phyloP scores from a whole-genome alignment of 805 yeast genomes.

The Grigorovia yakushimaensis region DNA sequence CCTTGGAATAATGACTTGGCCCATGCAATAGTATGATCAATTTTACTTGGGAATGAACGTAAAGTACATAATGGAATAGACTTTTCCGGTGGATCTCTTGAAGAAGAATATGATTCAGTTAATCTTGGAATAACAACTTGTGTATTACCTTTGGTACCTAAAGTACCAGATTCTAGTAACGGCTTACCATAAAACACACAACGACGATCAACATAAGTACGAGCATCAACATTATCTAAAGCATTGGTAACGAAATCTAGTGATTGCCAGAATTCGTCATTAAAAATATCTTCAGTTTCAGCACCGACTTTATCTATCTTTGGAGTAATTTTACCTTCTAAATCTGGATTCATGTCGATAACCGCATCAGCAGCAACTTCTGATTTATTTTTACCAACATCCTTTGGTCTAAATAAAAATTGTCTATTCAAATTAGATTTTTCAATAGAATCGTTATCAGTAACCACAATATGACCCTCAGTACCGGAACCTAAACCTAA shows the following conservation, averaged over 20 bases:
- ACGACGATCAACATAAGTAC: constrained; percentile 94
- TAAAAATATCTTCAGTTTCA: constrained; percentile 81
- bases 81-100: constrained; percentile 98
- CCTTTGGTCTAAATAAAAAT: constrained; percentile 86
- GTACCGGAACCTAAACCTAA: constrained; percentile 92
- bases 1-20: constrained; percentile 92
- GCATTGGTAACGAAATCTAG: constrained; percentile 94
- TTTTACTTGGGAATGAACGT: constrained; percentile 94
- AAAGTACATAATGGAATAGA: constrained; percentile 94
- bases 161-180: constrained; percentile 88
- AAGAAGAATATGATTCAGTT: constrained; percentile 92
- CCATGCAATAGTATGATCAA: constrained; percentile 99
- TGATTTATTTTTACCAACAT: constrained; percentile 86
- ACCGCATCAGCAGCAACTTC: constrained; percentile 87
- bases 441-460: constrained; percentile 89
- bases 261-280: constrained; percentile 74
- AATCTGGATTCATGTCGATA: constrained; percentile 72
- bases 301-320: constrained; percentile 83
- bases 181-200: constrained; percentile 90
- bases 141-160: constrained; percentile 97
- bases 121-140: constrained; percentile 90
- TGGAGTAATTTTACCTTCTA: constrained; percentile 66
- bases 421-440: constrained; percentile 94
- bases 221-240: constrained; percentile 92
- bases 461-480: constrained; percentile 70